These are phyloP conservation scores for Fusarium sp. DNA, from an alignment of 2,329 filamentous ascomycete species.

Conservation along the genomic window DNA sequence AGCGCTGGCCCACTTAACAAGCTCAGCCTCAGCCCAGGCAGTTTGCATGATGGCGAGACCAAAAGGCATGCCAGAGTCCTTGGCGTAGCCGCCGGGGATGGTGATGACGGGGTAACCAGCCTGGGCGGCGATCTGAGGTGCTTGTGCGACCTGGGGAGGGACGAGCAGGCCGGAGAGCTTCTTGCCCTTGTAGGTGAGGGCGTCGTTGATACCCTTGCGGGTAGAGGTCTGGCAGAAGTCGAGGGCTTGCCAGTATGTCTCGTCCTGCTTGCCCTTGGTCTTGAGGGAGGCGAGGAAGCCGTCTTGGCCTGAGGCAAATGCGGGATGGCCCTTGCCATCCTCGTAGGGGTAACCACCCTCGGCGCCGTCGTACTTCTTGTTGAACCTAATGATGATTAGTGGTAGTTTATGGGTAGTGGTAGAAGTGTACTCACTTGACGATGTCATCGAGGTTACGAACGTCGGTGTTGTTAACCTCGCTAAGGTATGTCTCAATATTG, in stretches of 20 bases:
- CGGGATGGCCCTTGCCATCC: slow-evolving; percentile 63
- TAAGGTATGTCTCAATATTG: slow-evolving; percentile 72
- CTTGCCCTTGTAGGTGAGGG: slow-evolving; percentile 63
- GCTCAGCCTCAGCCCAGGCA: slow-evolving; percentile 69
- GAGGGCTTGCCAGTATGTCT: slow-evolving; percentile 76
- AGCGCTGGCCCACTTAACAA: slow-evolving; percentile 73
- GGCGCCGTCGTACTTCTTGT: slow-evolving; percentile 71
- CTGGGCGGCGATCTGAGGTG: slow-evolving; percentile 78
- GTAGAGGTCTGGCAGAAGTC: slow-evolving; percentile 70
- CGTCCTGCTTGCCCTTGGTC: slow-evolving; percentile 71
- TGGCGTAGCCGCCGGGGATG: slow-evolving; percentile 71
- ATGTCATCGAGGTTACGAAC: slow-evolving; percentile 73
- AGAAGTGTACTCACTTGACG: slow-evolving; percentile 61
- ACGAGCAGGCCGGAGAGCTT: slow-evolving; percentile 74
- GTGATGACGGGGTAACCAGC: slow-evolving; percentile 82
- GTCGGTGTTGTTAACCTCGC: slow-evolving; percentile 71
- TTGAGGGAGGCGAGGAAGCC: slow-evolving; percentile 74
- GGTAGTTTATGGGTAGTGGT: rapidly evolving
- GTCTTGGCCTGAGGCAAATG: slow-evolving; percentile 79
- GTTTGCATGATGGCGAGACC: slow-evolving; percentile 71
- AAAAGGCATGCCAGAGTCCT: slow-evolving; percentile 70
- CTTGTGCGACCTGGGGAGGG: slow-evolving; percentile 76
- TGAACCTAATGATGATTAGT: slow-evolving; percentile 67
- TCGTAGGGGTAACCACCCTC: slow-evolving; percentile 75
- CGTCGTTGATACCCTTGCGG: slow-evolving; percentile 78